phyloP scores from a whole-genome alignment of 1,139 yeast genomes.

The Kodamaea fungicola region DNA sequence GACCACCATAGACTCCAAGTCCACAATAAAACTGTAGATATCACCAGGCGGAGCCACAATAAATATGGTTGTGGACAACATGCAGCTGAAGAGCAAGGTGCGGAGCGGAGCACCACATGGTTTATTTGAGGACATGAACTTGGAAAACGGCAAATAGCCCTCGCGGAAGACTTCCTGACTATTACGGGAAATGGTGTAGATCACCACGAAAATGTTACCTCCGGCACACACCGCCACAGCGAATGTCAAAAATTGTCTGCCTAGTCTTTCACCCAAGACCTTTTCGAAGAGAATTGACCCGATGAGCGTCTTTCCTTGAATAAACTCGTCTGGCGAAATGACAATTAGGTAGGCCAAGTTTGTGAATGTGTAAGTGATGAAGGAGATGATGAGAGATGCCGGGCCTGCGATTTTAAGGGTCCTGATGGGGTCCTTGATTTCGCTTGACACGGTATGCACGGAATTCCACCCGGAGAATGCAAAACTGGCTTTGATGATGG shows the following conservation, averaged over 20 bases:
- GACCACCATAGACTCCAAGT: conserved; percentile 69
- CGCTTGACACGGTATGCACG: conserved; percentile 60
- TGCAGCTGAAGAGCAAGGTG: conserved; percentile 37
- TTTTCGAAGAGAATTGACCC: conserved; percentile 58
- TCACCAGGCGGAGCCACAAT: conserved; percentile 73
- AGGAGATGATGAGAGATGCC: conserved; percentile 43
- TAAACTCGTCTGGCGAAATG: conserved; percentile 51
- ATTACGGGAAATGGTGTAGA: conserved; percentile 57
- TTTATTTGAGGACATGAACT: conserved; percentile 51
- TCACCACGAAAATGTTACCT: conserved; percentile 60
- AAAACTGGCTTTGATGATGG: conserved; percentile 56
- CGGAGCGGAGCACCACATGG: conserved; percentile 57
- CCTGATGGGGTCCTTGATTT: conserved; percentile 54
- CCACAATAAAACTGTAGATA: conserved; percentile 71
- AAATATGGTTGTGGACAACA: conserved; percentile 39
- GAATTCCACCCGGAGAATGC: conserved; percentile 65
- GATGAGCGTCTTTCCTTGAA: conserved; percentile 51
- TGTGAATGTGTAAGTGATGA: conserved; percentile 50
- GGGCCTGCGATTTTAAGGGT: conserved; percentile 64
- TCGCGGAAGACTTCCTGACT: conserved; percentile 65
- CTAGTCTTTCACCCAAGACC: conserved; percentile 50
- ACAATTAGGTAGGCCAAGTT: conserved; percentile 57
- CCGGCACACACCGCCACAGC: conserved; percentile 59
- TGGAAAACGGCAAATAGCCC: conserved; percentile 56
- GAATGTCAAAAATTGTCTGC: conserved; percentile 51